Base-by-base conservation (phyloP, 176 grass and related monocot genomes). In the maize (Zea mays) region DNA sequence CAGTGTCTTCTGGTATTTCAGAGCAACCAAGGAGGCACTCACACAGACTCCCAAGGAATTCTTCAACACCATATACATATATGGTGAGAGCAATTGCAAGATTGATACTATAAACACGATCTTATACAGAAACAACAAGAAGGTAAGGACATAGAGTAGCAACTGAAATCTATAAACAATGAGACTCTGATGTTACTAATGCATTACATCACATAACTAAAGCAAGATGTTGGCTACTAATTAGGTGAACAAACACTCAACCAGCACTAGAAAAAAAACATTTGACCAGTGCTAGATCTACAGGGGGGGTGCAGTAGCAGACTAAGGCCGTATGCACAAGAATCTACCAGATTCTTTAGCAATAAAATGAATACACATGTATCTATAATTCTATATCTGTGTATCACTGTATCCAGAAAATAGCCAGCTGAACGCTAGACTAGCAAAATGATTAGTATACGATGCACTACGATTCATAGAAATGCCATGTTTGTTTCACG, bases 31-130 rank as follows among this genome's bases (percentile, higher is more conserved):
- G 1, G 52, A 69, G 10, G 65, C 59, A 58, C 14, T 37, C 56
- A 40, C 7, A 86, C 1, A 47, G 41, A 60, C 9, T 13, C 13
- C 15, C 0, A 27, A 65, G 3, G 12, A 71, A 37, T 76, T 55
- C 33, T 62, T 41, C 19, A 33, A 8, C 13, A 17, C 5, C 0
- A 12, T 34, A 56, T 13, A 50, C 48, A 50, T 5, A 15, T 15
- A 15, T 50, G 13, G 48, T 6, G 50, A 52, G 50, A 51, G 15
- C 49, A 51, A 51, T 14, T 16, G 49, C 49, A 51, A 51, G 3
- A 51, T 51, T 51, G 13, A 14, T 51, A 40, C 9, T 80, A 35
- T 50, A 74, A 74, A 57, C 56, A 80, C 40, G 17, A 58, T 56
- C 45, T 72, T 40, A 20, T 40, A 14, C 46, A 44, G 48, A 51